Conservation (phyloP, 2,329 filamentous ascomycete species). For the Elsinoe perseae region DNA sequence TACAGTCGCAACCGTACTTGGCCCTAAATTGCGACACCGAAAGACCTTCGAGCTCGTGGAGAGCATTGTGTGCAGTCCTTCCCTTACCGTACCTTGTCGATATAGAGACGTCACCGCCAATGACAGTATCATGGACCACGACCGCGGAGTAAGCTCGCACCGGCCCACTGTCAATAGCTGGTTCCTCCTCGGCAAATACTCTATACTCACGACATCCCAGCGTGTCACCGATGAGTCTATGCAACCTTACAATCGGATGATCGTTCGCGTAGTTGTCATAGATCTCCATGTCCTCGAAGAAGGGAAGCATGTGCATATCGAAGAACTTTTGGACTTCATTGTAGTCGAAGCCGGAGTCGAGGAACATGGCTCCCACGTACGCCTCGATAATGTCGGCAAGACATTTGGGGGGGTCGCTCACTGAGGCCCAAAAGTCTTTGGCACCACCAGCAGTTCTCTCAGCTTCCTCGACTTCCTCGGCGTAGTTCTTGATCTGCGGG, state of each 20-base stretch:
- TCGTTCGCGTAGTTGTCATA: constrained; percentile 83
- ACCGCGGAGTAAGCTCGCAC: constrained; percentile 58
- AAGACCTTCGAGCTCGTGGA: constrained; percentile 45
- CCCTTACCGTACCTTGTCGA: constrained; percentile 63
- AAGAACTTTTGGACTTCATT: constrained; percentile 69
- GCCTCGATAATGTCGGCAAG: constrained; percentile 85
- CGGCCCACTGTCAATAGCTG: constrained; percentile 40
- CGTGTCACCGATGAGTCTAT: constrained; percentile 54
- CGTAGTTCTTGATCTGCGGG: constrained; percentile 47
- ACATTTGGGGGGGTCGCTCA: constrained; percentile 61
- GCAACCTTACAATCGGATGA: constrained; percentile 65
- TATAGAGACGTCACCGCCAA: constrained; percentile 58
- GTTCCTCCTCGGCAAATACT: constrained; percentile 46
- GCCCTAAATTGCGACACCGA: constrained; percentile 51
- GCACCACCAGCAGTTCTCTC: constrained; percentile 42
- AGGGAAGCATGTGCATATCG: constrained; percentile 61
- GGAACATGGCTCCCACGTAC: constrained; percentile 81
- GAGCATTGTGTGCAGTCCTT: constrained; percentile 53
- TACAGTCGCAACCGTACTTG: constrained; percentile 58
- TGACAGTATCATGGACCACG: constrained; percentile 63
- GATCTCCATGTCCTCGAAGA: constrained; percentile 75
- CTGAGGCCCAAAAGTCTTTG: constrained; percentile 62
- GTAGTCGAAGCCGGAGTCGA: constrained; percentile 79
- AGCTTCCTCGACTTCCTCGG: constrained; percentile 50
- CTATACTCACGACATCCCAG: constrained; percentile 60